Conservation (phyloP, 2,329 filamentous ascomycete genomes). For the Xylariaceae sp. region DNA sequence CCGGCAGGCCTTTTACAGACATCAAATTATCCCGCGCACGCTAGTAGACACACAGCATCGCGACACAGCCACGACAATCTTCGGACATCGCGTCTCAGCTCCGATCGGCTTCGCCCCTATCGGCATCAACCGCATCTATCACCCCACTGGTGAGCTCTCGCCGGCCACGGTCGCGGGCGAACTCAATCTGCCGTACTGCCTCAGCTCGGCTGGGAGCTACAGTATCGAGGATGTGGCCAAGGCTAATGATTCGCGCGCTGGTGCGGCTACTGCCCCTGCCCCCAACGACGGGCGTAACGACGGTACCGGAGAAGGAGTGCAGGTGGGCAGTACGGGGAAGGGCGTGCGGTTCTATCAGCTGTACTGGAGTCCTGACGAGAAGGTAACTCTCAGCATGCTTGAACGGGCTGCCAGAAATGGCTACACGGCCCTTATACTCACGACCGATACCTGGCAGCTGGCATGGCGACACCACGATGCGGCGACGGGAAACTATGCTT, state of each 20-base stretch:
- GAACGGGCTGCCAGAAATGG: constrained; percentile 50
- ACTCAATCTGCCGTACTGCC: constrained; percentile 54
- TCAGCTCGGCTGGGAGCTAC: constrained; percentile 54
- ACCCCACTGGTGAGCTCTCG: constrained; percentile 53
- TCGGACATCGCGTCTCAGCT: constrained; percentile 55
- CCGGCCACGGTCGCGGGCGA: constrained; percentile 59
- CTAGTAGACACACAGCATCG: constrained; percentile 58
- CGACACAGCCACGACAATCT: constrained; percentile 55
- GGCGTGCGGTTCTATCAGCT: constrained; percentile 57
- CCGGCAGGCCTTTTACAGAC: constrained; percentile 60
- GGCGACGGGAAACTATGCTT: constrained; percentile 55
- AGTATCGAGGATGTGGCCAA: constrained; percentile 55
- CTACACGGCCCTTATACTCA: constrained; percentile 56
- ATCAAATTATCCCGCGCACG: constrained; percentile 58
- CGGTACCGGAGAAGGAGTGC: neutral
- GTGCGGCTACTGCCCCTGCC: neutral
- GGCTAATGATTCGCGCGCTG: constrained; percentile 43
- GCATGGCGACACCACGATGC: constrained; percentile 59
- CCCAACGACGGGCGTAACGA: neutral
- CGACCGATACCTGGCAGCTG: constrained; percentile 61
- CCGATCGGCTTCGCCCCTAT: constrained; percentile 63
- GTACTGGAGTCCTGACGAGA: constrained; percentile 61
- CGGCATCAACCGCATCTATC: constrained; percentile 64
- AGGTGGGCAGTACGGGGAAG: neutral
- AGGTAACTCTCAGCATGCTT: constrained; percentile 52